phyloP scores from a whole-genome alignment of 2,329 filamentous ascomycete genomes.

The Paecilomyces sp. region DNA sequence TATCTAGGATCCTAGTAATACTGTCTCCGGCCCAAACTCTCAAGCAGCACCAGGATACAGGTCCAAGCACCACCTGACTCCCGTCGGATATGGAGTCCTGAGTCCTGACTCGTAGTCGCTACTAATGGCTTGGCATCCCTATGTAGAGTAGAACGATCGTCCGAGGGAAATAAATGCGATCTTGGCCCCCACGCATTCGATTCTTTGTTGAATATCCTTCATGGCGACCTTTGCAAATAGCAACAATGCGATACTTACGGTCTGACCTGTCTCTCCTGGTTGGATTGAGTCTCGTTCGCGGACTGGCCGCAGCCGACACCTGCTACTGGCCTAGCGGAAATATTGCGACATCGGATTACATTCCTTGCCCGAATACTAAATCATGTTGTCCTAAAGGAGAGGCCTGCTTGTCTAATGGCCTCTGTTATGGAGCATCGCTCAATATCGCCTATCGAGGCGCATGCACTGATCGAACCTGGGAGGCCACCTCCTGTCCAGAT shows the following conservation, averaged over 20 bases:
- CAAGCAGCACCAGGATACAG: no score
- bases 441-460: slow-evolving; percentile 8
- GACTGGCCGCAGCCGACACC: neutral
- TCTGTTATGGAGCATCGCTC: slow-evolving; percentile 5
- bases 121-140: no score
- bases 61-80: no score
- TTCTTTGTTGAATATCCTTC: neutral
- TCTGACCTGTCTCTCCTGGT: neutral
- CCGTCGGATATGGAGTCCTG: no score
- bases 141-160: no score
- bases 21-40: no score
- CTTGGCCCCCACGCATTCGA: neutral
- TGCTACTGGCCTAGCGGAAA: neutral
- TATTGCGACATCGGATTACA: neutral
- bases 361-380: slow-evolving; percentile 7
- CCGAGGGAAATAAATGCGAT: neutral
- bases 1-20: no score
- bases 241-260: neutral
- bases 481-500: slow-evolving; percentile 6
- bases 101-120: no score
- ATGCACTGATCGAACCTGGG: slow-evolving; percentile 11
- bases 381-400: slow-evolving; percentile 7
- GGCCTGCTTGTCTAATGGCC: slow-evolving; percentile 10
- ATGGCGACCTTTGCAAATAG: neutral
- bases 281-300: neutral